phyloP scores from a whole-genome alignment of 176 grass and related monocot genomes.

The Aegilops tauschii region DNA sequence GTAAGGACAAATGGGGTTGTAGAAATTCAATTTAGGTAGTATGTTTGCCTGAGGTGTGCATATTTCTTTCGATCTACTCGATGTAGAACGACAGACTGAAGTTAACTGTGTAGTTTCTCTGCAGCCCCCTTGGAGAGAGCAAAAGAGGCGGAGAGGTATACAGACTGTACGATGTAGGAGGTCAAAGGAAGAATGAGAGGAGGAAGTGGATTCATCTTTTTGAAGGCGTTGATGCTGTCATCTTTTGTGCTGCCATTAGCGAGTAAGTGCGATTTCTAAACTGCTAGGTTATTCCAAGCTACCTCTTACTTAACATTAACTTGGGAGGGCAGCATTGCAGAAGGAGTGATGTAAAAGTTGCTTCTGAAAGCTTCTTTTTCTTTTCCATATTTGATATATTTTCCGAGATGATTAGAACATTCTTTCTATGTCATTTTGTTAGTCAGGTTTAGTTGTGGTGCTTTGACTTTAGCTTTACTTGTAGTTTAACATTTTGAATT shows the following conservation, averaged over 20 bases:
- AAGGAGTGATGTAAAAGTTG: too few species aligned
- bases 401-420: too few species aligned
- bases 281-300: background rate
- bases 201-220: conserved; percentile 99
- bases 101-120: background rate
- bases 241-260: conserved; percentile 98
- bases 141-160: conserved; percentile 96
- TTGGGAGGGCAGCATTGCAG: too few species aligned
- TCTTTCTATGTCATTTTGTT: too few species aligned
- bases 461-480: too few species aligned
- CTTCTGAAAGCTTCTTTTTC: too few species aligned
- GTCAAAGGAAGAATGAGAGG: conserved; percentile 99
- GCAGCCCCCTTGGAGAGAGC: conserved; percentile 87
- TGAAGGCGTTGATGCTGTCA: conserved; percentile 94
- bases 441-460: too few species aligned
- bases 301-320: too few species aligned
- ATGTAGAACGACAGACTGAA: background rate
- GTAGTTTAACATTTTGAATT: too few species aligned
- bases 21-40: conserved; percentile 92
- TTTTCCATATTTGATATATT: too few species aligned
- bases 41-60: background rate
- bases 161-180: conserved; percentile 91
- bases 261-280: conserved; percentile 54
- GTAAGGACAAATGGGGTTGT: conserved; percentile 88
- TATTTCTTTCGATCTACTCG: background rate